A percentile compares a stretch with the other conserved stretches of the same genome.
phyloP scores from a whole-genome alignment of 306 rosid species.

The Gleditsia sinensis region DNA sequence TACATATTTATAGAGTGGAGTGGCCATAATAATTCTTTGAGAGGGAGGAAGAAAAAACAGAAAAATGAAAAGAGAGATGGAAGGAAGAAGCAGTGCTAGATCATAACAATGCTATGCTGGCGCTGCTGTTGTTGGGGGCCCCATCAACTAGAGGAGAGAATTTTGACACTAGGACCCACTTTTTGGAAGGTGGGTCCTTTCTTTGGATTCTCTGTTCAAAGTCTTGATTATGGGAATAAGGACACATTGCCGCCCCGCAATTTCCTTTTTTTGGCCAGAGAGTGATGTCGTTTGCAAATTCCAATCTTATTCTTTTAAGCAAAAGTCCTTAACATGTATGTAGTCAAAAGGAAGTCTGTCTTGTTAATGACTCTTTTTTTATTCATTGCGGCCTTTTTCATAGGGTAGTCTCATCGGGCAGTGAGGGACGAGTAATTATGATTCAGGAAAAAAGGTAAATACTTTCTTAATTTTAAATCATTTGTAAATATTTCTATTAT shows the following conservation, averaged over 20 bases:
- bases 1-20: too few relatives aligned
- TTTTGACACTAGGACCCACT: constrained; percentile 29
- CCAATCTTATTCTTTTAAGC: background rate
- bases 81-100: constrained; percentile 21
- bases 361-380: too few relatives aligned
- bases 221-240: background rate
- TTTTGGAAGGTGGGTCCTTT: constrained; percentile 32
- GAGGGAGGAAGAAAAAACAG: background rate
- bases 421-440: background rate
- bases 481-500: too few relatives aligned
- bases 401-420: too few relatives aligned
- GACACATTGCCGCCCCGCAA: background rate
- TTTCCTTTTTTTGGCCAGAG: background rate
- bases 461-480: too few relatives aligned
- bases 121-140: constrained; percentile 14
- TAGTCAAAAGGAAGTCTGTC: too few relatives aligned
- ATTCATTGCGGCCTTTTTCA: background rate
- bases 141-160: constrained; percentile 29
- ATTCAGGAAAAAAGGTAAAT: too few relatives aligned
- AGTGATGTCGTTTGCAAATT: background rate
- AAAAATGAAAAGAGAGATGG: background rate
- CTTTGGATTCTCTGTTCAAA: constrained; percentile 35
- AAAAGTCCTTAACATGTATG: background rate
- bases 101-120: constrained; percentile 14
- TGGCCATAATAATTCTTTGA: constrained; percentile 30